Evolutionary conservation across 208 protist genomes (phyloP).

Genomic region (Borovskyia barvae): DNA sequence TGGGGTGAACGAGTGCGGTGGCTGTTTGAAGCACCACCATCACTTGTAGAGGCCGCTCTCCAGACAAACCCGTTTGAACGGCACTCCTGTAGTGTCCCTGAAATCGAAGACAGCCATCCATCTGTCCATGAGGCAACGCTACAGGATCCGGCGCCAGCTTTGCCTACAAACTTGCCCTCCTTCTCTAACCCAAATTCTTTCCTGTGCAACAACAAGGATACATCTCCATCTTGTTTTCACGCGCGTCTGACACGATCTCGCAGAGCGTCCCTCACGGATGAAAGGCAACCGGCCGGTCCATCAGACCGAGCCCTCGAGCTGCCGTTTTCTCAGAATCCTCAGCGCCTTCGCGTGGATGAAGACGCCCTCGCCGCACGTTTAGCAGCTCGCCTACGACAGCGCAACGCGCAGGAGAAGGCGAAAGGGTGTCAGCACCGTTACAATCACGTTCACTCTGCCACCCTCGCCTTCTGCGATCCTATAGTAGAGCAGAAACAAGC

Average conservation of each 20-base stretch:
- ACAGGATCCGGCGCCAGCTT: too few species aligned
- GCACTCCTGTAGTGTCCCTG: conserved; percentile 5
- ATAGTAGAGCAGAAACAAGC: conserved; percentile 46
- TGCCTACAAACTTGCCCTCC: too few species aligned
- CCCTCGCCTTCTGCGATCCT: conserved; percentile 37
- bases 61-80: conserved; percentile 18
- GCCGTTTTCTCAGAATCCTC: neutral
- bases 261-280: too few species aligned
- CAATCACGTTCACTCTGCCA: neutral
- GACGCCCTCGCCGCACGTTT: conserved; percentile 28
- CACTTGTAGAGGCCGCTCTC: conserved; percentile 3
- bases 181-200: too few species aligned
- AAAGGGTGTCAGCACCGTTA: neutral
- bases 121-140: too few species aligned
- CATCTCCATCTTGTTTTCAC: conserved; percentile 68
- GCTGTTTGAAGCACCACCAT: conserved; percentile 25
- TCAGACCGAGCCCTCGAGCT: neutral
- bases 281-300: too few species aligned
- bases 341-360: conserved; percentile 8
- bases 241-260: too few species aligned
- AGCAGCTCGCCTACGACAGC: conserved; percentile 20
- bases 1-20: conserved; percentile 55
- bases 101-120: too few species aligned
- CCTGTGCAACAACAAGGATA: conserved; percentile 26
- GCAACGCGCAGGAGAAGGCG: neutral